Evolutionary conservation across 805 yeast species (phyloP).

Genomic region (Yamadazyma akitaensis): DNA sequence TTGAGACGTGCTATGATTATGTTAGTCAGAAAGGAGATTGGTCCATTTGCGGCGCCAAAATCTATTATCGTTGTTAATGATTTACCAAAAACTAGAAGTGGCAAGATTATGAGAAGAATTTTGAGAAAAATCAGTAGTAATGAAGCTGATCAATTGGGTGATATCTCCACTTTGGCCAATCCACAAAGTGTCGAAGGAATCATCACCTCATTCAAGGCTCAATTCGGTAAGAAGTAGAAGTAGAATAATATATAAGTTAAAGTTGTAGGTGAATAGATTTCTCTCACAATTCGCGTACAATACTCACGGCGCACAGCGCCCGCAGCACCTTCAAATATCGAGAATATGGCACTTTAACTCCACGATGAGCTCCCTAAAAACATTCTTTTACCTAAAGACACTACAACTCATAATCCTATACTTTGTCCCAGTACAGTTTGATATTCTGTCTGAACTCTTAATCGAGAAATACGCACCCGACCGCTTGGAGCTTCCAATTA

Average conservation of each 20-base stretch:
- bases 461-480: slow-evolving; percentile 14
- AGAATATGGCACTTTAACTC: not conserved
- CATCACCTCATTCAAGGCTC: slow-evolving; percentile 43
- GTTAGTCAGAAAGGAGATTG: slow-evolving; percentile 75
- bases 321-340: not conserved
- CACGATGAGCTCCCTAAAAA: slow-evolving; percentile 1
- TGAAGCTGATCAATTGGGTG: slow-evolving; percentile 81
- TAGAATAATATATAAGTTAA: no score
- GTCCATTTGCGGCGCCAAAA: slow-evolving; percentile 86
- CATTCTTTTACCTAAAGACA: slow-evolving; percentile 2
- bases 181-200: slow-evolving; percentile 70
- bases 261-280: not conserved
- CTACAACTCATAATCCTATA: slow-evolving; percentile 35
- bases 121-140: slow-evolving; percentile 71
- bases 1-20: slow-evolving; percentile 62
- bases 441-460: slow-evolving; percentile 43
- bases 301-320: not conserved
- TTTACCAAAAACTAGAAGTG: slow-evolving; percentile 83
- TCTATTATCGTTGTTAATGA: slow-evolving; percentile 68
- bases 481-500: not conserved
- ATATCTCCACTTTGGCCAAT: slow-evolving; percentile 71
- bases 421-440: slow-evolving; percentile 46
- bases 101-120: slow-evolving; percentile 85
- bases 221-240: slow-evolving; percentile 39
- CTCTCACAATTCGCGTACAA: not conserved